These are phyloP conservation scores for Hypsizygus ulmarius DNA, from an alignment of 1,284 basidiomycete species.

Conservation along the genomic window DNA sequence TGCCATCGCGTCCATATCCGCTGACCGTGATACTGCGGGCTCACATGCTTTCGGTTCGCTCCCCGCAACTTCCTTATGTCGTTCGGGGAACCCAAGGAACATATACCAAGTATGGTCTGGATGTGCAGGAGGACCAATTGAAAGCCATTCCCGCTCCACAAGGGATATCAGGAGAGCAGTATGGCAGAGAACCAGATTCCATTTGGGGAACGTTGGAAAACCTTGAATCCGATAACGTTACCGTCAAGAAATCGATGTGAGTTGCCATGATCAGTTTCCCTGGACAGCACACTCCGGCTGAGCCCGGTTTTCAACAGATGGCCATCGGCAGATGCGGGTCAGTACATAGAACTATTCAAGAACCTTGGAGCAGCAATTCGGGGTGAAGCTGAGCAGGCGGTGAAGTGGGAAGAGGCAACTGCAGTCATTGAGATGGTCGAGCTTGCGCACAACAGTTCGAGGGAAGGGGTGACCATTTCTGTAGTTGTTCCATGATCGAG, in stretches of 20 bases:
- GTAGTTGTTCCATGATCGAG: slow-evolving; percentile 22
- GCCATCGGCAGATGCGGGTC: slow-evolving; percentile 60
- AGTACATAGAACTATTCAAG: slow-evolving; percentile 61
- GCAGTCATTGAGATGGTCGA: slow-evolving; percentile 74
- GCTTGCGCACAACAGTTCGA: slow-evolving; percentile 61
- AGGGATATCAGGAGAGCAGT: slow-evolving; percentile 44
- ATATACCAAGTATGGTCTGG: slow-evolving; percentile 75
- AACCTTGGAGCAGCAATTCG: slow-evolving; percentile 65
- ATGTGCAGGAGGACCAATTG: slow-evolving; percentile 75
- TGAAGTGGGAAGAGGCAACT: slow-evolving; percentile 72
- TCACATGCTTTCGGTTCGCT: slow-evolving; percentile 64
- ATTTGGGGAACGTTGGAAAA: slow-evolving; percentile 61
- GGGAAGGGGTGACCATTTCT: slow-evolving; percentile 45
- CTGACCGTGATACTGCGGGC: slow-evolving; percentile 69
- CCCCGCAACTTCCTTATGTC: slow-evolving; percentile 67
- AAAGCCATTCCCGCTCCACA: slow-evolving; percentile 50
- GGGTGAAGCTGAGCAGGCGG: slow-evolving; percentile 47
- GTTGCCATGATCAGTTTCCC: slow-evolving; percentile 19
- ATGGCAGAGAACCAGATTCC: slow-evolving; percentile 57
- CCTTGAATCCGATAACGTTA: slow-evolving; percentile 43
- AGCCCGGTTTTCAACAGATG: slow-evolving; percentile 41
- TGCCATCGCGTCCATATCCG: slow-evolving; percentile 45
- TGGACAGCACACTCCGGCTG: slow-evolving; percentile 11
- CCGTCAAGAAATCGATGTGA: slow-evolving; percentile 49
- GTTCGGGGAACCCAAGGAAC: slow-evolving; percentile 70